Evolutionary conservation across 495 filamentous ascomycete species (phyloP), one percentile per base, ranked within the genome.

Genomic region (Cercophora newfieldiana): DNA sequence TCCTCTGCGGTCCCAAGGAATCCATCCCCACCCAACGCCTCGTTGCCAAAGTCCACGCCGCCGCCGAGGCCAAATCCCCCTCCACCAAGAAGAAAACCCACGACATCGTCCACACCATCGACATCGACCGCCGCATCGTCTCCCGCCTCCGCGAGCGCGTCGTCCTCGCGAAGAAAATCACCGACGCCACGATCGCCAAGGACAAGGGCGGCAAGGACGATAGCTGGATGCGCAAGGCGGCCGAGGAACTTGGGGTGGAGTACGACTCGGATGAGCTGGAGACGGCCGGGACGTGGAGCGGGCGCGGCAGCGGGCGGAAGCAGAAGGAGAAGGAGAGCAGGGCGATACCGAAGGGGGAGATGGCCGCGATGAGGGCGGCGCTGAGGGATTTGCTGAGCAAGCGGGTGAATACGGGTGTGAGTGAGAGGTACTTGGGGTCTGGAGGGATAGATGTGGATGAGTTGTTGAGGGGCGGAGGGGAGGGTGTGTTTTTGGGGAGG

Each of bases 161-260:
- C 8, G 82, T 77, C 0, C 83, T 98, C 1, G 88, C 94, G 24
- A 92, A 97, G 77, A 86, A 88, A 64, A 89, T 99, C 51, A 89
- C 93, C 10, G 95, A 99, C 68, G 84, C 89, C 12, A 81, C 75
- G 8, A 83, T 94, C 19, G 94, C 94, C 30, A 97, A 97, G 76
- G 90, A 96, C 75, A 95, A 92, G 78, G 85, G 90, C 47, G 85
- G 84, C 26, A 86, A 89, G 61, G 92, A 96, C 67, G 91, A 97
- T 66, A 88, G 91, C 64, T 96, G 92, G 90, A 77, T 98, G 61
- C 85, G 85, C 33, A 83, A 82, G 14, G 95, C 94, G 0, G 96
- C 95, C 1, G 93, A 97, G 58, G 95, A 98, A 67, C 85, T 99
- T 3, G 95, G 95, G 1, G 90, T 98, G 6, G 95, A 97, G 25